Percentiles rank a stretch among this genome's conserved stretches.
These are phyloP conservation scores for Narthecium ossifragum DNA, from an alignment of 106 monocot genomes.

Conservation along the genomic window DNA sequence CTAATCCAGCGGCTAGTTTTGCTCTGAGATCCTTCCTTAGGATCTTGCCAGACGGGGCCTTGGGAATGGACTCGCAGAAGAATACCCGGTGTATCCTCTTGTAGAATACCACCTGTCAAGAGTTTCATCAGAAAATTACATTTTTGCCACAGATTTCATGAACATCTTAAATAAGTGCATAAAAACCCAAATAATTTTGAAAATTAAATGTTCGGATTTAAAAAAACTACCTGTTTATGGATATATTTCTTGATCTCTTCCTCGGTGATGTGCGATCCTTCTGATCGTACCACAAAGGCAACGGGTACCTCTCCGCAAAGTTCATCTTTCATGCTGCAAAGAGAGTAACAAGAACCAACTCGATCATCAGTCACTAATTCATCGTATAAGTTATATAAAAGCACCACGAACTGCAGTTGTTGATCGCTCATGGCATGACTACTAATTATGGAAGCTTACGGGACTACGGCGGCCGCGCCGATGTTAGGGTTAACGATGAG, in stretches of 20 bases:
- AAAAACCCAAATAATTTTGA: too few relatives aligned
- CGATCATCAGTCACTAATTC: neutral
- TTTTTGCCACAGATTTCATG: neutral
- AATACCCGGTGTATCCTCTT: conserved; percentile 55
- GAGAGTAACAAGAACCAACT: neutral
- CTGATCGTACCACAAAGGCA: conserved; percentile 45
- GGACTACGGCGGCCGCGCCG: conserved; percentile 41
- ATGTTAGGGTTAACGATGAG: conserved; percentile 53
- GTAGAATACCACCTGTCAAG: conserved; percentile 53
- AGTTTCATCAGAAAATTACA: neutral
- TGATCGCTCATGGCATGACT: too few relatives aligned
- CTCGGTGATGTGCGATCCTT: conserved; percentile 44
- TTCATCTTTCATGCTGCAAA: conserved; percentile 55
- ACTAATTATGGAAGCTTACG: conserved; percentile 25
- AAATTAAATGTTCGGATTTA: too few relatives aligned
- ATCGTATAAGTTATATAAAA: too few relatives aligned
- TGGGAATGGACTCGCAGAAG: conserved; percentile 50
- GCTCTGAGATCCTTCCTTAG: conserved; percentile 53
- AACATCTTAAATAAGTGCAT: too few relatives aligned
- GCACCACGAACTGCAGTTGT: too few relatives aligned
- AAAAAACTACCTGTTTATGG: conserved; percentile 40
- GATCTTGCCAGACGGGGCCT: conserved; percentile 63
- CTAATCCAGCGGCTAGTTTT: conserved; percentile 16
- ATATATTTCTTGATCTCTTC: conserved; percentile 66
- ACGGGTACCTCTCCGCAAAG: conserved; percentile 60